Conservation (phyloP, 768 basidiomycete genomes). For the Phylloporus rhodoxanthus region DNA sequence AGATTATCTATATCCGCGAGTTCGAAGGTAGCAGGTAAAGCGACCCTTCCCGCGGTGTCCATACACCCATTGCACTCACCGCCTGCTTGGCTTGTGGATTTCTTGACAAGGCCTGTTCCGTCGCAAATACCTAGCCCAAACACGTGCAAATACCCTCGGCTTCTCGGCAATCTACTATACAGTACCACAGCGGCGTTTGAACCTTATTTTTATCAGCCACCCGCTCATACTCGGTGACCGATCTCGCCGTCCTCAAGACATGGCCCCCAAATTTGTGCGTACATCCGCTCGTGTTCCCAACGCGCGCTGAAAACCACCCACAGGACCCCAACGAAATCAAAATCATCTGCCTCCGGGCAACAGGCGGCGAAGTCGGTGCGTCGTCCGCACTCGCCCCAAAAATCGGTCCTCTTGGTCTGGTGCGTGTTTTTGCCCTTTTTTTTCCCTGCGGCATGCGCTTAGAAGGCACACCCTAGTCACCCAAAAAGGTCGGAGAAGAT, state of each 20-base stretch:
- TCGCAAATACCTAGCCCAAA: conserved; percentile 25
- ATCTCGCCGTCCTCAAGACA: conserved; percentile 31
- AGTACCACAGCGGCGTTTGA: conserved; percentile 48
- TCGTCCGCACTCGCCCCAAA: conserved; percentile 98
- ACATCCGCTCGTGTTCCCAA: background rate
- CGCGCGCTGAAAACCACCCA: conserved; percentile 2
- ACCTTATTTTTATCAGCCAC: conserved; percentile 45
- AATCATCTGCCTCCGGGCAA: conserved; percentile 97
- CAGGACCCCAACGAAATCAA: conserved; percentile 98
- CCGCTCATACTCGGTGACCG: background rate
- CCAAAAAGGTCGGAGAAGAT: conserved; percentile 99
- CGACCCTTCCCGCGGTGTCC: conserved; percentile 73
- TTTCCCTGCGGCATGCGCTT: background rate
- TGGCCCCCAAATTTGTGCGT: conserved; percentile 78
- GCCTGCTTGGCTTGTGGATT: conserved; percentile 26
- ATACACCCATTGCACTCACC: conserved; percentile 66
- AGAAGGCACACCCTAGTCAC: conserved; percentile 64
- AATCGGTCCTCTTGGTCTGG: conserved; percentile 99
- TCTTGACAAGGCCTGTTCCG: background rate
- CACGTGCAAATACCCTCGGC: conserved; percentile 31
- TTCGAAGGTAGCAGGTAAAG: conserved; percentile 80
- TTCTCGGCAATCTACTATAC: conserved; percentile 40
- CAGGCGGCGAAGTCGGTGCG: conserved; percentile 99
- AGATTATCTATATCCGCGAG: conserved; percentile 77
- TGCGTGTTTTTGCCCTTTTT: conserved; percentile 38